phyloP scores from a whole-genome alignment of 768 basidiomycete species.

The Termitomyces sp. region DNA sequence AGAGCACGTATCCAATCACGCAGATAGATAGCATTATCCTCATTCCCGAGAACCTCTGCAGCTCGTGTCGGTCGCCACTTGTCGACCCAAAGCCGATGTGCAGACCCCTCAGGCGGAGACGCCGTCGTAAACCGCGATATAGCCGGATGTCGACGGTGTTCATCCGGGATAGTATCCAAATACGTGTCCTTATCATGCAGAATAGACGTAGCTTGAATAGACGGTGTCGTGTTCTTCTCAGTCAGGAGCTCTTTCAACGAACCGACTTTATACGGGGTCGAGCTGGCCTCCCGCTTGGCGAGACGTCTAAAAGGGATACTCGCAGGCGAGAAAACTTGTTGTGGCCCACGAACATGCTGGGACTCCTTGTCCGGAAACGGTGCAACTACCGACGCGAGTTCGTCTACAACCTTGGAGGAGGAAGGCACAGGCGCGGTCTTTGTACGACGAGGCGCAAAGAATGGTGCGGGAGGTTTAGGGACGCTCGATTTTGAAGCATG shows the following conservation, averaged over 20 bases:
- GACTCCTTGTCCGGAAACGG: conserved; percentile 47
- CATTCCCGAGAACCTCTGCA: conserved; percentile 77
- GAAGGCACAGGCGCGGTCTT: conserved; percentile 11
- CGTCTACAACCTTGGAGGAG: too few species aligned
- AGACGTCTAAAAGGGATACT: conserved; percentile 10
- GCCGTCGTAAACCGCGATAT: conserved; percentile 33
- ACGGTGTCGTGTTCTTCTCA: not conserved
- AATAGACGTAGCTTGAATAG: not conserved
- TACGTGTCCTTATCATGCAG: conserved; percentile 9
- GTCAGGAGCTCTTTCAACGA: not conserved
- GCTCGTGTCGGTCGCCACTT: conserved; percentile 76
- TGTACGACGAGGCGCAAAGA: conserved; percentile 37
- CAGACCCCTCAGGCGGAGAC: conserved; percentile 8
- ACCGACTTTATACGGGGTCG: not conserved
- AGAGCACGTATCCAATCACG: conserved; percentile 79
- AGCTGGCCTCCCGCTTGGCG: not conserved
- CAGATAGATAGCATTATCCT: conserved; percentile 63
- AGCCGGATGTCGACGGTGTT: conserved; percentile 44
- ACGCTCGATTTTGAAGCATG: conserved; percentile 9
- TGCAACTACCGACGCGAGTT: conserved; percentile 12
- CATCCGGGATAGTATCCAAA: conserved; percentile 25
- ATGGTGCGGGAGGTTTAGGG: conserved; percentile 36
- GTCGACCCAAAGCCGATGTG: conserved; percentile 61
- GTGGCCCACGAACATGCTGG: conserved; percentile 63
- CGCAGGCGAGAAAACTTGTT: conserved; percentile 32